Percentiles rank a stretch among this genome's conserved stretches.
Conservation (phyloP, 108 stramenopile species). For the Nannochloropsis granulata region DNA sequence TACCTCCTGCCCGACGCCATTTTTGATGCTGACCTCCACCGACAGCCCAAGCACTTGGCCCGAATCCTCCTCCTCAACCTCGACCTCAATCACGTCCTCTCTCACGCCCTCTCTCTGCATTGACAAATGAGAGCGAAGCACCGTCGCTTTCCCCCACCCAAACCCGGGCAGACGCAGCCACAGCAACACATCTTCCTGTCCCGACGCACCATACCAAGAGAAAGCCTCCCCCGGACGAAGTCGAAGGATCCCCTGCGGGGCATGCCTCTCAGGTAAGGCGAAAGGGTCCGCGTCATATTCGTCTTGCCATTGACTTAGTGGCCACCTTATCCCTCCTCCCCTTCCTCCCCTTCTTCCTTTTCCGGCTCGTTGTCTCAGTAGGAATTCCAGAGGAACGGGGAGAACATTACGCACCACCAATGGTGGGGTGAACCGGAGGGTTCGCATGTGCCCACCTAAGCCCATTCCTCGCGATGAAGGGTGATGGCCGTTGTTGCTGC, state of each 20-base stretch:
- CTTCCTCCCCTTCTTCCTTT: not conserved
- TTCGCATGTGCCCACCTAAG: not conserved
- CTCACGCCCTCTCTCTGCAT: not conserved
- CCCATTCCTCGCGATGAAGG: not conserved
- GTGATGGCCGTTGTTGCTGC: not conserved
- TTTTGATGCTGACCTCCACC: not conserved
- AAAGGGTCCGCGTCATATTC: not conserved
- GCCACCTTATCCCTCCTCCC: too few relatives aligned
- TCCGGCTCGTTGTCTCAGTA: not conserved
- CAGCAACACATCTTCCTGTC: not conserved
- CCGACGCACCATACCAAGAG: not conserved
- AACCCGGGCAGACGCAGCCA: not conserved
- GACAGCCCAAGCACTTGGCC: not conserved
- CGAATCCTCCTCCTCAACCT: not conserved
- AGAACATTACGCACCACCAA: not conserved
- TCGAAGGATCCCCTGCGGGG: not conserved
- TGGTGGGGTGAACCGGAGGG: not conserved
- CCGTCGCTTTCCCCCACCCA: not conserved
- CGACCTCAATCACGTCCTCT: not conserved
- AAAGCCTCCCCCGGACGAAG: not conserved
- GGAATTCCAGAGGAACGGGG: not conserved
- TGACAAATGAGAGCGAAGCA: not conserved
- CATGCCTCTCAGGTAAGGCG: not conserved
- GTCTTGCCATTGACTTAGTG: not conserved
- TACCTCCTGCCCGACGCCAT: not conserved